These are phyloP conservation scores for Podaxis sp. DNA, from an alignment of 768 basidiomycete genomes.

Conservation along the genomic window DNA sequence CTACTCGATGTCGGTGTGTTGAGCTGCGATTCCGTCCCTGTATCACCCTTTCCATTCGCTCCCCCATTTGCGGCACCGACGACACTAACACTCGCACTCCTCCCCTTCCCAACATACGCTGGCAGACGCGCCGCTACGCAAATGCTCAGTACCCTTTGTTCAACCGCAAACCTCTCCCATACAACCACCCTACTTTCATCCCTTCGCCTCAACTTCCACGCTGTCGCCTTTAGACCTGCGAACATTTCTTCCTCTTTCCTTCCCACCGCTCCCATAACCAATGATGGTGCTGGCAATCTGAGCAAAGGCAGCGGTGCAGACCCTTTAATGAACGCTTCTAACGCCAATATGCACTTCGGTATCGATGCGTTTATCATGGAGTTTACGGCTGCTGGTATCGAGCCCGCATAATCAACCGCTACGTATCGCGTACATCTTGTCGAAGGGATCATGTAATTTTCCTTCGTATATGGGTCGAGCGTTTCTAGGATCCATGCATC, in stretches of 20 bases:
- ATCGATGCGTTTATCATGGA: conserved; percentile 80
- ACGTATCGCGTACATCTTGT: conserved; percentile 84
- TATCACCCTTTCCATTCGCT: conserved; percentile 3
- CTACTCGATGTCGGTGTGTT: conserved; percentile 42
- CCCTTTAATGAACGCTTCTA: conserved; percentile 71
- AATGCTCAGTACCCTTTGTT: conserved; percentile 50
- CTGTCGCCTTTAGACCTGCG: conserved; percentile 28
- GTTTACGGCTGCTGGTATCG: conserved; percentile 82
- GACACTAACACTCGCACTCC: conserved; percentile 21
- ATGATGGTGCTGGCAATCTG: conserved; percentile 63
- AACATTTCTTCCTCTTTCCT: conserved; percentile 48
- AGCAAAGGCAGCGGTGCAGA: conserved; percentile 63
- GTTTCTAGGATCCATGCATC: conserved; percentile 98
- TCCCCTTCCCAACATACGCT: conserved; percentile 13
- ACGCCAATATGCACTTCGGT: conserved; percentile 65
- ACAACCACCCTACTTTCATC: conserved; percentile 61
- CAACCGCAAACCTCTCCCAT: conserved; percentile 51
- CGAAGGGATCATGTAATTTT: conserved; percentile 93
- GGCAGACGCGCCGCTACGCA: conserved; percentile 48
- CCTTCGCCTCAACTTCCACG: conserved; percentile 62
- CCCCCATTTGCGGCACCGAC: conserved; percentile 14
- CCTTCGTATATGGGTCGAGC: conserved; percentile 90
- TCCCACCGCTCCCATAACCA: conserved; percentile 49
- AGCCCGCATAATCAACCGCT: conserved; percentile 85
- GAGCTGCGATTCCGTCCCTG: conserved; percentile 9